Base-by-base conservation (phyloP, 2,329 filamentous ascomycete genomes). In the Paramyrothecium sp. region DNA sequence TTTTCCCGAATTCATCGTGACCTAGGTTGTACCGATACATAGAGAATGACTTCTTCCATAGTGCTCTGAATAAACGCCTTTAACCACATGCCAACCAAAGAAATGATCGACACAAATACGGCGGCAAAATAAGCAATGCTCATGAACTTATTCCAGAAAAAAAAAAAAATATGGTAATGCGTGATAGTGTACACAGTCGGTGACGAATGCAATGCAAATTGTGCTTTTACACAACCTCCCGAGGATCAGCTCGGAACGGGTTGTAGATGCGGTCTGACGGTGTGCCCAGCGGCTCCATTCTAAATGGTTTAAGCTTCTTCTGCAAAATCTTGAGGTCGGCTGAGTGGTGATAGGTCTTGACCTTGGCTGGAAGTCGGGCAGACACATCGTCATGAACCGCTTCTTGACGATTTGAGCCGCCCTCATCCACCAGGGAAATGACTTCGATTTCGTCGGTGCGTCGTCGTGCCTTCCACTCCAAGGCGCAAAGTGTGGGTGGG, bases 401-500 rank as follows among this genome's bases (percentile, higher is more conserved):
- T 4, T 21, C 3, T 7, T 50, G 10, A 17, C 23, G 17, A 7
- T 16, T 54, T 47, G 11, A 33, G 20, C 50, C 21, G n/a, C 30
- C 30, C 41, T 53, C 53, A 19, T 64, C 61, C 30, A 54, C 56
- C 13, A 69, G 57, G 21, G 57, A 50, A 13, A 69, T 60, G 51
- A 66, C 61, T 48, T 62, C 61, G 30, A 61, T 52, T 41, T 54
- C 56, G 54, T 54, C 61, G 22, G 49, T 58, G 46, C 51, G 61
- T 56, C 51, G 53, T 3, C 53, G 54, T 21, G 48, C 56, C 21
- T 46, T 59, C 65, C 65, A 70, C 58, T 74, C 72, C 10, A 75
- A 66, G 16, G 69, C 54, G 53, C 73, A 76, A 16, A 69, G 67
- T 8, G 73, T 75, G 13, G 73, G 73, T 16, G 73, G 69, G 21